These are phyloP conservation scores for Claviceps sp. DNA, from an alignment of 2,329 filamentous ascomycete species.

Conservation along the genomic window DNA sequence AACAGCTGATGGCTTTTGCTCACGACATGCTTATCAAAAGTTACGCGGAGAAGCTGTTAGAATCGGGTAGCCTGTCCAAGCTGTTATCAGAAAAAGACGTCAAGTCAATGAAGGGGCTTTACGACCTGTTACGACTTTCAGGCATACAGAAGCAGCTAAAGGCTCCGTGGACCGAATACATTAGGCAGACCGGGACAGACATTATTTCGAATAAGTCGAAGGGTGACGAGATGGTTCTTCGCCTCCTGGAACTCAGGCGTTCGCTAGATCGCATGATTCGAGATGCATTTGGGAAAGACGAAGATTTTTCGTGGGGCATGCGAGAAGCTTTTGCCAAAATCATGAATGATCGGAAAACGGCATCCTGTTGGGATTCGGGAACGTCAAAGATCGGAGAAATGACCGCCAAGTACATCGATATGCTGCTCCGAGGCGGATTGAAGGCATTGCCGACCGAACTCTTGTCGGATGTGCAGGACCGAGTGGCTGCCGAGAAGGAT, in stretches of 20 bases:
- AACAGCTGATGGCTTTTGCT: slow-evolving; percentile 58
- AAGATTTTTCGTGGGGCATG: slow-evolving; percentile 63
- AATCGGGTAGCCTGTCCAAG: slow-evolving; percentile 52
- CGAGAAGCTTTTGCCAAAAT: slow-evolving; percentile 79
- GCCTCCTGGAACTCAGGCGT: slow-evolving; percentile 68
- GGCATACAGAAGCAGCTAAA: slow-evolving; percentile 57
- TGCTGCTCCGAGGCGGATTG: slow-evolving; percentile 72
- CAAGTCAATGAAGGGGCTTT: slow-evolving; percentile 60
- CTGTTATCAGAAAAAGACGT: slow-evolving; percentile 60
- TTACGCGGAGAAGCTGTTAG: slow-evolving; percentile 52
- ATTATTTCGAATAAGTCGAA: slow-evolving; percentile 73
- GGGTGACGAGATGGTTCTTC: slow-evolving; percentile 73
- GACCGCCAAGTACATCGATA: slow-evolving; percentile 94
- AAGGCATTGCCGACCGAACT: slow-evolving; percentile 66
- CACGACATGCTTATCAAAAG: slow-evolving; percentile 59
- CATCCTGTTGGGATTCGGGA: slow-evolving; percentile 61
- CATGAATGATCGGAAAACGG: slow-evolving; percentile 77
- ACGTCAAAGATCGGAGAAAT: slow-evolving; percentile 95
- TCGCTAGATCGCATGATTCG: slow-evolving; percentile 65
- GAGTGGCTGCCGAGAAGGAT: slow-evolving; percentile 42
- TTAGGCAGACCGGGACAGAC: slow-evolving; percentile 55
- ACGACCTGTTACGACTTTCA: slow-evolving; percentile 60
- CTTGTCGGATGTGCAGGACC: slow-evolving; percentile 46
- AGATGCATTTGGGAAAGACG: slow-evolving; percentile 62
- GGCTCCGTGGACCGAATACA: slow-evolving; percentile 64